Evolutionary conservation across 2,329 filamentous ascomycete species (phyloP).

Genomic region (Hyphodiscus sp.): DNA sequence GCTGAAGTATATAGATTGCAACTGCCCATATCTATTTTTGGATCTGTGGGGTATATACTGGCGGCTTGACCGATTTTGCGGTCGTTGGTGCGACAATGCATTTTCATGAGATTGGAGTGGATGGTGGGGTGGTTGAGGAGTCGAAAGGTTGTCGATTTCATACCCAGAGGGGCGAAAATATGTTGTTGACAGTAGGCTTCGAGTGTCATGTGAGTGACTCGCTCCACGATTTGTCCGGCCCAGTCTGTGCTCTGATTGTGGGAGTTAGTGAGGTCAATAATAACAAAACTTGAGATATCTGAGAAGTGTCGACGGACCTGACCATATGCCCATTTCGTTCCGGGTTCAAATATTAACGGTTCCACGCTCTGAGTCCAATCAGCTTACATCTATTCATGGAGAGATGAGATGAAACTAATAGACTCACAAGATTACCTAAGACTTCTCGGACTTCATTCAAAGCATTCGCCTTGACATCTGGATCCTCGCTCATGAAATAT

Average conservation of each 20-base stretch:
- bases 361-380: neutral
- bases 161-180: conserved; percentile 36
- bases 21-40: conserved; percentile 26
- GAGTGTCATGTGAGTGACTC: conserved; percentile 17
- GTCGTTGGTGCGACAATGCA: neutral
- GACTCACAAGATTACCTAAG: too few relatives aligned
- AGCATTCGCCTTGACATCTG: neutral
- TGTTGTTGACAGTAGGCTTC: conserved; percentile 39
- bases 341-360: conserved; percentile 57
- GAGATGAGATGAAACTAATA: too few relatives aligned
- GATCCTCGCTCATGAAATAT: conserved; percentile 2
- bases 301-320: conserved; percentile 13
- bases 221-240: conserved; percentile 43
- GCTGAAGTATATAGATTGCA: conserved; percentile 32
- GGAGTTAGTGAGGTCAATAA: too few relatives aligned
- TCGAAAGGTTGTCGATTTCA: conserved; percentile 21
- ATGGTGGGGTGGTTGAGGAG: conserved; percentile 25
- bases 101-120: neutral
- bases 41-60: neutral
- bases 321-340: conserved; percentile 54
- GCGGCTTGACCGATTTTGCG: neutral
- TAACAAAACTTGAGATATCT: too few relatives aligned
- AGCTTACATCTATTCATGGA: neutral
- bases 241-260: conserved; percentile 37
- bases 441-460: neutral